Percentiles rank a stretch among this genome's conserved stretches.
Conservation (phyloP, 495 filamentous ascomycete species). For the Aspergillus avenaceus region DNA sequence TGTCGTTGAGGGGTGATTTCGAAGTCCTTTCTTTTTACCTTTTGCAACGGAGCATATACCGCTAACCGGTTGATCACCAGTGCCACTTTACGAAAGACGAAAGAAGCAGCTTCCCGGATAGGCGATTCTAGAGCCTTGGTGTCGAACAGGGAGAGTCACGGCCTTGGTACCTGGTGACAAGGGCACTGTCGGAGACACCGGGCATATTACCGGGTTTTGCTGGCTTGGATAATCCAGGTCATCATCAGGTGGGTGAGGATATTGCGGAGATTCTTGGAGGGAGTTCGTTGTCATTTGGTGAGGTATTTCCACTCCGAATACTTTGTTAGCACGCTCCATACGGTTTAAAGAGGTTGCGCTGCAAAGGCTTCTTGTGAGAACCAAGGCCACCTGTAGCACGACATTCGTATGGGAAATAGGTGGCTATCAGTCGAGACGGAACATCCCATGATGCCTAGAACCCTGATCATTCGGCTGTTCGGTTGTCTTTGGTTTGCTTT, state of each 20-base stretch:
- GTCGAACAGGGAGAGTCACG: background rate
- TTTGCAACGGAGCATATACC: too few species aligned
- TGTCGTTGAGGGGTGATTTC: background rate
- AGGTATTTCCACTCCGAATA: background rate
- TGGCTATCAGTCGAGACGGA: background rate
- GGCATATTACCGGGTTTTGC: too few species aligned
- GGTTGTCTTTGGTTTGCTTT: background rate
- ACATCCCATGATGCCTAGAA: background rate
- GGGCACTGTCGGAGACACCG: background rate
- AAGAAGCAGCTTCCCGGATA: too few species aligned
- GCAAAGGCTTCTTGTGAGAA: too few species aligned
- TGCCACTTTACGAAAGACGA: too few species aligned
- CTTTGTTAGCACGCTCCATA: background rate
- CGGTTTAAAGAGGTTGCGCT: background rate
- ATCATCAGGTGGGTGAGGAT: conserved; percentile 20
- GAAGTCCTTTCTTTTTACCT: too few species aligned
- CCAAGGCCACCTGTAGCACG: background rate
- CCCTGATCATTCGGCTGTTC: too few species aligned
- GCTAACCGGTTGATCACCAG: too few species aligned
- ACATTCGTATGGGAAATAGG: background rate
- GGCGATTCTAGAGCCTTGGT: too few species aligned
- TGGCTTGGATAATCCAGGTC: conserved; percentile 18
- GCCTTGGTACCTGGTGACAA: background rate
- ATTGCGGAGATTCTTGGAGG: background rate
- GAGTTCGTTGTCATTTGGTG: background rate